These are phyloP conservation scores for Parafenestella ontariensis DNA, from an alignment of 2,329 filamentous ascomycete species.

Conservation along the genomic window DNA sequence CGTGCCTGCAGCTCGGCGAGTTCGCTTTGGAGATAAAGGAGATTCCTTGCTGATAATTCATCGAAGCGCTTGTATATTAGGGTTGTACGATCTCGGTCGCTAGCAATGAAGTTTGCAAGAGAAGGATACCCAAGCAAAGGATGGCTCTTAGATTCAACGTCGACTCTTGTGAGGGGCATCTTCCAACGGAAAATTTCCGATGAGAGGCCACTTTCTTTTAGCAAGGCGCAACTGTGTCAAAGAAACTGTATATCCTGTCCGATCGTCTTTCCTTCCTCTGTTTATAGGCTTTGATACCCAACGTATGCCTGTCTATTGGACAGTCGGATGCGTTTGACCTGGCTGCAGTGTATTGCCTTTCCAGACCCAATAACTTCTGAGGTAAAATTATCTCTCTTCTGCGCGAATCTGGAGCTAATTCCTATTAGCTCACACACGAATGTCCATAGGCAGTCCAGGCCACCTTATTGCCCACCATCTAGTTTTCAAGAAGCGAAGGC, in stretches of 20 bases:
- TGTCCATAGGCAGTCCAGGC: not conserved
- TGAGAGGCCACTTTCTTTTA: not conserved
- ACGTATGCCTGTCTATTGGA: no score
- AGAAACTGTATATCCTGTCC: no score
- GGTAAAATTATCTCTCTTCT: conserved; percentile 54
- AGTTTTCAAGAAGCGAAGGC: no score
- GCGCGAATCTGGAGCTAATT: not conserved
- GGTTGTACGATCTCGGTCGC: conserved; percentile 17
- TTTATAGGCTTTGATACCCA: conserved; percentile 19
- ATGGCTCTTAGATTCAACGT: not conserved
- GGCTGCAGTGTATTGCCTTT: conserved; percentile 77
- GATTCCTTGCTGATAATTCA: conserved; percentile 18
- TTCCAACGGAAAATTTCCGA: not conserved
- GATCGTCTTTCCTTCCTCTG: not conserved
- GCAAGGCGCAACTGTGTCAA: not conserved
- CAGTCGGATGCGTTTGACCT: conserved; percentile 63
- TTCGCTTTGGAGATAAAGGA: conserved; percentile 24
- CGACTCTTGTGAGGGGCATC: not conserved
- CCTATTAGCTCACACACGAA: not conserved
- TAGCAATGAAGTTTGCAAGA: conserved; percentile 23
- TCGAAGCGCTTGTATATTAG: conserved; percentile 25
- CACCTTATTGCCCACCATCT: no score
- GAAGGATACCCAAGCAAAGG: conserved; percentile 19
- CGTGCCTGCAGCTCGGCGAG: conserved; percentile 14
- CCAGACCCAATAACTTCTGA: conserved; percentile 77